These are phyloP conservation scores for Scortechinia acanthostroma DNA, from an alignment of 2,329 filamentous ascomycete species.

Conservation along the genomic window DNA sequence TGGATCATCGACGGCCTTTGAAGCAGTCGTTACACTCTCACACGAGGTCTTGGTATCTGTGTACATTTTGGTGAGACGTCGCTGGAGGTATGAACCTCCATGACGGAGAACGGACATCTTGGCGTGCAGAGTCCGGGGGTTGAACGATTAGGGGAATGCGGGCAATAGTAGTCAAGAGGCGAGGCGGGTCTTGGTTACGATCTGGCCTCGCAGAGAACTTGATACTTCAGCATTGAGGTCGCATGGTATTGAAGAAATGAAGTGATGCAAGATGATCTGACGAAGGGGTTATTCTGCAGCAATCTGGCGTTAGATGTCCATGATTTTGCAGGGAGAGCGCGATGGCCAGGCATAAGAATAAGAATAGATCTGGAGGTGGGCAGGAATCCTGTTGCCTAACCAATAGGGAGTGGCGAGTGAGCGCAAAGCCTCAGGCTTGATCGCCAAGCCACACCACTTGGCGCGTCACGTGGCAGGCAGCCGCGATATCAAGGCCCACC, in stretches of 20 bases:
- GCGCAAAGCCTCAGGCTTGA: not conserved
- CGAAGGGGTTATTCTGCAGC: no score
- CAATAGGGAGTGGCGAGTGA: slow-evolving; percentile 12
- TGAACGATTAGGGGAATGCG: no score
- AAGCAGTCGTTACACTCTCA: slow-evolving; percentile 40
- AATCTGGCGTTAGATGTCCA: no score
- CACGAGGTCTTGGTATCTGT: slow-evolving; percentile 56
- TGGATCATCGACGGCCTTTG: slow-evolving; percentile 32
- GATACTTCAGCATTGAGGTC: no score
- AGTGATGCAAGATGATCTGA: no score
- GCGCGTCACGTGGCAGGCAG: slow-evolving; percentile 3
- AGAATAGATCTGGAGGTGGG: slow-evolving; percentile 13
- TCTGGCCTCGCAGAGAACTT: no score
- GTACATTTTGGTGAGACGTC: slow-evolving; percentile 51
- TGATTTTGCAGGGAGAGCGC: no score
- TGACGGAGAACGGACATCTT: slow-evolving; percentile 35
- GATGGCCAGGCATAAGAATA: slow-evolving; percentile 9
- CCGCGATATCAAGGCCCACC: no score
- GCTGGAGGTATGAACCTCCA: slow-evolving; percentile 28
- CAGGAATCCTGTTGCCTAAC: slow-evolving; percentile 31
- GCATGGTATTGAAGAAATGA: no score
- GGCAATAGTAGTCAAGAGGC: no score
- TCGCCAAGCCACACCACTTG: not conserved
- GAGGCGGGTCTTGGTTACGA: no score
- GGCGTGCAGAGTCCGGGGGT: no score